phyloP scores from a whole-genome alignment of 1,139 yeast genomes.

The Suzukiozyma palmioleophila region DNA sequence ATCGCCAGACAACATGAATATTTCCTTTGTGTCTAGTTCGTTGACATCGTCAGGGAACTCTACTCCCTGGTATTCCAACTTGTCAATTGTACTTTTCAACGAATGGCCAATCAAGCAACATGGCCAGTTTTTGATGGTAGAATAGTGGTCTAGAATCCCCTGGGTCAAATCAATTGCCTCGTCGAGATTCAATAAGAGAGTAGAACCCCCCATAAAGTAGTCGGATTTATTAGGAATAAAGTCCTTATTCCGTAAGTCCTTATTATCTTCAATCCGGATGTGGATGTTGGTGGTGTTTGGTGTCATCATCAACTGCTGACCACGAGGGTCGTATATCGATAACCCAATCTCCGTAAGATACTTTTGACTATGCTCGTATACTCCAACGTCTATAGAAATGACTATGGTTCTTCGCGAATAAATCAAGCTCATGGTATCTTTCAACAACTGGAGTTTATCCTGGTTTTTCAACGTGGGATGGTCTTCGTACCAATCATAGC shows the following conservation, averaged over 20 bases:
- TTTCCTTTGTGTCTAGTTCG: conserved; percentile 48
- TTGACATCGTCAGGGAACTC: conserved; percentile 32
- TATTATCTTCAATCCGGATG: conserved; percentile 50
- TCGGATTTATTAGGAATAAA: conserved; percentile 61
- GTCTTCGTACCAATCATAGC: conserved; percentile 1
- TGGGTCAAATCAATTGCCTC: conserved; percentile 40
- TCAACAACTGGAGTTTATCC: conserved; percentile 1
- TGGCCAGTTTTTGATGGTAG: conserved; percentile 7
- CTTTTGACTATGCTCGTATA: conserved; percentile 1
- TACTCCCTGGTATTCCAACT: conserved; percentile 49
- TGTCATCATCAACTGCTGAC: conserved; percentile 29
- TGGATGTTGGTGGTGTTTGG: conserved; percentile 53
- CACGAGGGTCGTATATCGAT: conserved; percentile 59
- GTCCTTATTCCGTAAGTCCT: conserved; percentile 45
- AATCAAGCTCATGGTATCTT: neutral
- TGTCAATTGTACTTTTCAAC: conserved; percentile 55
- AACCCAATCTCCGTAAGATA: conserved; percentile 64
- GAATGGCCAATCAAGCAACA: conserved; percentile 64
- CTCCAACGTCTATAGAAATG: neutral
- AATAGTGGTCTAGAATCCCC: conserved; percentile 37
- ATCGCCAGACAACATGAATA: conserved; percentile 30
- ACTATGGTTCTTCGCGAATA: neutral
- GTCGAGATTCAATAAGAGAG: conserved; percentile 35
- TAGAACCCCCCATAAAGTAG: conserved; percentile 53
- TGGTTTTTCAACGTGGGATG: conserved; percentile 2